Evolutionary conservation across 169 alveolate species (phyloP), one percentile per base, ranked within the genome.

Genomic region (Plasmodium yoelii): DNA sequence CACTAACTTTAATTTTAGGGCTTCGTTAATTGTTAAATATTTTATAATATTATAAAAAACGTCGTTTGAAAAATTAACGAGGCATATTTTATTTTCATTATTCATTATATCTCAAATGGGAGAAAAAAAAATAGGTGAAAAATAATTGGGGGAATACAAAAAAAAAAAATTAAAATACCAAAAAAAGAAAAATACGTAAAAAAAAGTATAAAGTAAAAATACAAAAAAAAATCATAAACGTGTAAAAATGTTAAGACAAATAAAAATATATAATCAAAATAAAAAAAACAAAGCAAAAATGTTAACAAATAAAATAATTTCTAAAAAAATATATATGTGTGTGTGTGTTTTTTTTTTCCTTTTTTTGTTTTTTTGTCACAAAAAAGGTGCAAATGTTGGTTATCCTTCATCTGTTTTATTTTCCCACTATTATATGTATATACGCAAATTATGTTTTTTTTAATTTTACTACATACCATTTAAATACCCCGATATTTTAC

Each of bases 21-120:
- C 18, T 65, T 74, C 88, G 42, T 74, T 74, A 6, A 74, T 22
- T 24, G 88, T 60, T 46, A 74, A 74, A 60, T 44, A 74, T 74
- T 74, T 74, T 26, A 34, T 61, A 13, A 74, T 46, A 19, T 61
- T 74, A 34, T 46, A 39, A 61, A 74, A 74, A 8, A 55, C 59
- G n/a, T 61, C 88, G 26, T 55, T 24, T 19, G 74, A 74, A 46
- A 74, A 4, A 2, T 67, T 42, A 34, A 61, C 55, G 44, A 74
- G 75, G 13, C 19, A 26, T 44, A 28, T 19, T 47, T 61, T 56
- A 49, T 74, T 74, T 53, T 67, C 73, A 5, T 47, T 47, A 47
- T 19, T 65, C 88, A 74, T 74, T 47, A 47, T 74, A 60, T 47
- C 73, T 49, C 34, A 49, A 67, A 49, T 42, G 68, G 49, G 6